Evolutionary conservation across 73 alveolate species (phyloP).

Genomic region (Durusdinium trenchii): DNA sequence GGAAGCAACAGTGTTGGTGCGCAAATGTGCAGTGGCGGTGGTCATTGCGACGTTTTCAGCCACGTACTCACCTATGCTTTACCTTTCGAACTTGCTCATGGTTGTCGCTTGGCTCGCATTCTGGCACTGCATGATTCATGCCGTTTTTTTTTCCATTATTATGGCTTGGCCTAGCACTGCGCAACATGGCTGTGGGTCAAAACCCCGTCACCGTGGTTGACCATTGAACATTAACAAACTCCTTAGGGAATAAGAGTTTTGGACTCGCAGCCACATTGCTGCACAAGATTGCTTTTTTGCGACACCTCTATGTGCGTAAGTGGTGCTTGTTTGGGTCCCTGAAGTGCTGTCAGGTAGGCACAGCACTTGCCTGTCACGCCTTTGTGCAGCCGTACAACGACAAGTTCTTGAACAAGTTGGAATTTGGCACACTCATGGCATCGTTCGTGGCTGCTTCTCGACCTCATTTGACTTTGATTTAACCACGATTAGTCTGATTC

Average conservation of each 20-base stretch:
- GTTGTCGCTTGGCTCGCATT: not conserved
- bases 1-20: not conserved
- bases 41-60: not conserved
- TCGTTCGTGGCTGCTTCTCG: not conserved
- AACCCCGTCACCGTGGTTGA: not conserved
- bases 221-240: not conserved
- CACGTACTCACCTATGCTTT: not conserved
- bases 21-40: not conserved
- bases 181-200: not conserved
- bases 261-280: not conserved
- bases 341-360: not conserved
- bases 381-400: not conserved
- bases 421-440: constrained; percentile 34
- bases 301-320: not conserved
- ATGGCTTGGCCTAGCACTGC: not conserved
- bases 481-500: not conserved
- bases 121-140: not conserved
- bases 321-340: not conserved
- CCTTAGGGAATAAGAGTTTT: not conserved
- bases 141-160: not conserved
- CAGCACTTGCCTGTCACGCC: not conserved
- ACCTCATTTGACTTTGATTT: not conserved
- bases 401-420: not conserved
- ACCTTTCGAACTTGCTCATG: not conserved
- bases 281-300: not conserved